Base-by-base conservation (phyloP, 202 grass and related monocot species). In the Setaria italica region DNA sequence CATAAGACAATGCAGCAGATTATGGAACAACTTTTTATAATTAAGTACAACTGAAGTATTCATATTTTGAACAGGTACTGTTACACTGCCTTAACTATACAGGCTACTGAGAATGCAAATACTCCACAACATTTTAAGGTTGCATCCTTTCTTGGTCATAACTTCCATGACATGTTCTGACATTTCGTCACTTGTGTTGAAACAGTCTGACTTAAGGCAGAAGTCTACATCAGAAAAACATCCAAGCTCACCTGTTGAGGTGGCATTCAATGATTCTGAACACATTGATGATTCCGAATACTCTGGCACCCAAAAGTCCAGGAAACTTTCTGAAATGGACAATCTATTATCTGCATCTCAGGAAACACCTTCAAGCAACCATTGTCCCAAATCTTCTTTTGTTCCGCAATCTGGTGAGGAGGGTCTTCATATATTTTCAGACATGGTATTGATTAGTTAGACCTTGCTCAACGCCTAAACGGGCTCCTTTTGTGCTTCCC, bases 161-260 rank as follows among this genome's bases (percentile, higher is more conserved):
- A 54, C 51, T 34, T 33, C 0, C 29, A 57, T 41, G 35, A 72
- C 54, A 6, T 14, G 62, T 51, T 60, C 21, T 70, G 11, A 62
- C 48, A 41, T 43, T 70, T 80, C 30, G 55, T 32, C 51, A 70
- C 60, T 62, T 85, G 17, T 80, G 41, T 43, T 85, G 56, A 25
- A 8, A 11, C 2, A 21, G 20, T 7, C 2, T 58, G 21, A 58
- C 56, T 3, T 21, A 20, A 21, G 56, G 56, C 19, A 21, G 56
- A 20, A 59, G 2, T 59, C 56, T 81, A 4, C 72, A 70, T 81
- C 70, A 64, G 77, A 71, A 62, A 80, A 81, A 68, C 76, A 69
- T 51, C 70, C 54, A 54, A 77, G 35, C 70, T 85, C 82, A 43
- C 70, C 63, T 76, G 77, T 76, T 70, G 16, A 29, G 76, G 20